Percentiles rank a stretch among this genome's conserved stretches.
These are phyloP conservation scores for Coelastrella sp. DNA, from an alignment of 139 green algal genomes.

Conservation along the genomic window DNA sequence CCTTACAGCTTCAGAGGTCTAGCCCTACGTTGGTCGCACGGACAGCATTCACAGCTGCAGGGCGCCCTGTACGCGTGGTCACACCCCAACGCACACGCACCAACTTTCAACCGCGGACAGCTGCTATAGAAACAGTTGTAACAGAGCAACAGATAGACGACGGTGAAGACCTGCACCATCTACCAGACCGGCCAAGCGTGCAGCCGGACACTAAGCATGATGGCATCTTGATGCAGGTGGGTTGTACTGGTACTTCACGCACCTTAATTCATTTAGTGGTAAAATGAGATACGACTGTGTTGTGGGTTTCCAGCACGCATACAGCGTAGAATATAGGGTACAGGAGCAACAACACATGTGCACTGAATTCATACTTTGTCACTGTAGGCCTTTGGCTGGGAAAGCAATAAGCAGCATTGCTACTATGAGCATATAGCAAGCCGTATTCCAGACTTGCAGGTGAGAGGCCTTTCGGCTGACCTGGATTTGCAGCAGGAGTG, in stretches of 20 bases:
- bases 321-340: no score
- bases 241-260: neutral
- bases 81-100: neutral
- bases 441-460: conserved; percentile 31
- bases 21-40: neutral
- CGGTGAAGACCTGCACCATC: neutral
- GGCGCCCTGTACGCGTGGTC: neutral
- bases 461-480: neutral
- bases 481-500: no score
- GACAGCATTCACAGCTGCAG: neutral
- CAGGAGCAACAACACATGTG: no score
- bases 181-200: neutral
- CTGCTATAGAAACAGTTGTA: neutral
- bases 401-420: conserved; percentile 19
- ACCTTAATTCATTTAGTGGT: no score
- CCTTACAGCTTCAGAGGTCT: neutral
- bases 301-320: no score
- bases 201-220: neutral
- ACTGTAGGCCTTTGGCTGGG: conserved; percentile 33
- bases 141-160: neutral
- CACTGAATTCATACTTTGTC: neutral
- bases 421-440: conserved; percentile 9
- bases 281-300: no score
- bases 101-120: neutral
- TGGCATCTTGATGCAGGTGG: neutral